Evolutionary conservation across 1,284 basidiomycete genomes (phyloP), one percentile per base, ranked within the genome.

Genomic region (Papiliotrema nemorosa): DNA sequence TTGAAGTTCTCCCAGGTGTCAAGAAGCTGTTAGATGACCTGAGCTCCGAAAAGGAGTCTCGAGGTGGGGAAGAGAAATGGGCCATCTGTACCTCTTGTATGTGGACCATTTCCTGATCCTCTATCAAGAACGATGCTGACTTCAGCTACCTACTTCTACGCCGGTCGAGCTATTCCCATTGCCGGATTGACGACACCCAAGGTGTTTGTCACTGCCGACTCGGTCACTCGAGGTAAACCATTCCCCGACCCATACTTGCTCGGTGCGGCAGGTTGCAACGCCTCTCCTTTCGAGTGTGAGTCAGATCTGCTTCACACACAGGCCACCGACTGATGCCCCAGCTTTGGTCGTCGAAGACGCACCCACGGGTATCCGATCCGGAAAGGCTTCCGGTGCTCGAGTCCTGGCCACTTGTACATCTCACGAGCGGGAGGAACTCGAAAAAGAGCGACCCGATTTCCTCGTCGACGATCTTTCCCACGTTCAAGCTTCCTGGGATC

Each of bases 331-430:
- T 16, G 31, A 33, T 29, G 18, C 5, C 13, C 34, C 45, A 87
- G 86, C 84, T 62, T 76, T 91, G 49, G 88, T 90, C 6, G 78
- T 91, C 14, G 88, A 91, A 64, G 89, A 91, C 67, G 88, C 89
- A 0, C 85, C 88, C 3, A 84, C 85, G 5, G 89, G 89, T 0
- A 75, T 91, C 48, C 78, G 76, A 55, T 78, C 86, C n/a, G 89
- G 88, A 10, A 81, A 80, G 42, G 82, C 84, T 5, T 84, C 87
- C 14, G 87, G 87, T n/a, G 79, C 84, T 41, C 78, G 73, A 37
- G 86, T 86, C 0, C 77, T 90, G 12, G 88, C 84, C 1, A 85
- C 90, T 1, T 87, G 86, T 64, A 90, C 89, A 16, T 87, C 85
- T 4, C 85, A 88, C 54, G 64, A 80, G 20, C 76, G 80, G 16